Conservation (phyloP, 805 yeast genomes). For the Cephaloascus fragrans region DNA sequence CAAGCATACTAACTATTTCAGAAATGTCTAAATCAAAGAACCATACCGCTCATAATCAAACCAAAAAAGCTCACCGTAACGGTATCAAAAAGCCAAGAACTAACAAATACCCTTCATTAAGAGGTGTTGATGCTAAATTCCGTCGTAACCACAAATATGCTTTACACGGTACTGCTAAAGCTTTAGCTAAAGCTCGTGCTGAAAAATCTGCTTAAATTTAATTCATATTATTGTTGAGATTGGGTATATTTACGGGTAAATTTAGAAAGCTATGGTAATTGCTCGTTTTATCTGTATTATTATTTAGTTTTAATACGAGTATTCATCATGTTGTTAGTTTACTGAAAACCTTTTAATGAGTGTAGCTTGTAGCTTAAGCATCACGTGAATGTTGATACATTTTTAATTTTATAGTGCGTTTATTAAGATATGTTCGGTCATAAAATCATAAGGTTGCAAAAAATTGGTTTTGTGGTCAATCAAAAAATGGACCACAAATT, state of each 20-base stretch:
- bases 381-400: too few relatives aligned
- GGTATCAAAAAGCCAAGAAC: slow-evolving; percentile 99
- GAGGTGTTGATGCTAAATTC: slow-evolving; percentile 99
- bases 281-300: background rate
- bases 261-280: too few relatives aligned
- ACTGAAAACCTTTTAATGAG: too few relatives aligned
- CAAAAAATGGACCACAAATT: too few relatives aligned
- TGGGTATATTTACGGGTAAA: too few relatives aligned
- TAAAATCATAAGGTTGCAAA: too few relatives aligned
- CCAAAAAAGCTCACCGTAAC: slow-evolving; percentile 99
- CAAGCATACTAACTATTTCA: slow-evolving; percentile 24
- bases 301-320: background rate
- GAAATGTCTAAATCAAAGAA: slow-evolving; percentile 98
- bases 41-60: slow-evolving; percentile 99
- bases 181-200: slow-evolving; percentile 76
- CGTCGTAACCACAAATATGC: slow-evolving; percentile 99
- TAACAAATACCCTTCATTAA: slow-evolving; percentile 95
- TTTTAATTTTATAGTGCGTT: too few relatives aligned
- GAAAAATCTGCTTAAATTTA: slow-evolving; percentile 30
- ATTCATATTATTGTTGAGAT: background rate
- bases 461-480: too few relatives aligned
- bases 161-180: slow-evolving; percentile 94
- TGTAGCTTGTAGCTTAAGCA: too few relatives aligned
- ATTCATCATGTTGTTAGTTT: background rate
- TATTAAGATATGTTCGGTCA: too few relatives aligned